Evolutionary conservation across 2,329 filamentous ascomycete species (phyloP), one percentile per base, ranked within the genome.

Genomic region (Phyllosticta citrichinensis): DNA sequence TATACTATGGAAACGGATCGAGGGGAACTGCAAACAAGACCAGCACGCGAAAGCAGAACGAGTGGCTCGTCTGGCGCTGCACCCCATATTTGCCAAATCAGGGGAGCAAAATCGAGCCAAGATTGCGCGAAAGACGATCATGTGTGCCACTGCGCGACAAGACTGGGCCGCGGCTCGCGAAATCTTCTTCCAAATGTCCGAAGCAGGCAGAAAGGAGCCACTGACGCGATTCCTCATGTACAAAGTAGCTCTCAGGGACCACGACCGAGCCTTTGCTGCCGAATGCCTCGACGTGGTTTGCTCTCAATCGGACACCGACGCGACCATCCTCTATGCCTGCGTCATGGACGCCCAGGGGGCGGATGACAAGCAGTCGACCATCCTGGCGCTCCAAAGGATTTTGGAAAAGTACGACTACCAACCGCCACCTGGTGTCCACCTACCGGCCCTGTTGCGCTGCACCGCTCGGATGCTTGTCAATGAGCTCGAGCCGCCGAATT

Each of bases 1-100:
- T 35, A 85, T 88, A 69, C 66, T 96, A 3, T 97, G 91, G 91
- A 94, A 91, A 73, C 82, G 80, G 25, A 78, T 89, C n/a, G 87
- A 91, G 58, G 73, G 77, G 0, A 77, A 78, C 14, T 84, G 83
- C 63, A 74, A 74, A 1, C 78, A 81, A 33, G 76, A 79, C 1
- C 74, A 83, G 17, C 82, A 81, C 60, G 75, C 79, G 2, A 65
- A 77, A 14, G 82, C 87, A 1, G 81, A 87, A 64, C 73, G 77
- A 57, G 97, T 90, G 91, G 95, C 89, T 66, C 78, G 73, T 8
- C 70, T 91, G 19, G 86, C 88, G 0, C 76, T 88, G 12, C 86
- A 91, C 67, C 70, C 76, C 0, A 68, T 89, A 0, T 91, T 97
- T 65, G 74, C 80, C 12, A 82, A 82, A 56, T 82, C 83, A 22